Evolutionary conservation across 495 filamentous ascomycete genomes (phyloP), one percentile per base, ranked within the genome.

Genomic region (Chaetomium fimeti): DNA sequence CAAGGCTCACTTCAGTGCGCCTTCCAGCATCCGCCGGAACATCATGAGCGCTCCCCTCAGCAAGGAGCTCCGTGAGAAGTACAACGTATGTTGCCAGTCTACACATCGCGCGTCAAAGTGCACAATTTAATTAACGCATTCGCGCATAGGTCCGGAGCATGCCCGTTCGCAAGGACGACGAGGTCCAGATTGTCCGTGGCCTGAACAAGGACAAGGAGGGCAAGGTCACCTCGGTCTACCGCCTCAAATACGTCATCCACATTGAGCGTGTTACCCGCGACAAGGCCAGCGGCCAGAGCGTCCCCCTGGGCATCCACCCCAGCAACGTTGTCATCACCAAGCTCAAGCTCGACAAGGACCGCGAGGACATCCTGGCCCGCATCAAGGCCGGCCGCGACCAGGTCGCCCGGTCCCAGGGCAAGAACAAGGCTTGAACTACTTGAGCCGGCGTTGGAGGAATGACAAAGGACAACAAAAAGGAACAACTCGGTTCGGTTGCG

Each of bases 291-390:
- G 92, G 93, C 76, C 91, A 94, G 84, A 87, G 84, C 72, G 91
- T 96, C 18, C 92, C 91, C 64, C 80, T 96, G 76, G 89, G 89
- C 75, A 88, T 97, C 79, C 86, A 91, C 78, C 89, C 94, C 67
- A 91, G 87, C 79, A 98, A 97, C 79, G 90, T 95, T 69, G 86
- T 93, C 79, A 90, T 98, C 83, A 97, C 89, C 78, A 97, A 97
- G 85, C 84, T 98, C 76, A 95, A 97, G 88, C 82, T 97, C 70
- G 92, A 96, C 82, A 95, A 97, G 89, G 94, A 99, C 82, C 90
- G 94, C 72, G 93, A 98, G 84, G 83, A 82, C 77, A 94, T 98
- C 76, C 84, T 97, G 61, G 91, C 91, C 82, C 87, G 93, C 79
- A 89, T 87, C 75, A 85, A 82, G 74, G 81, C 85, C 71, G 90